These are phyloP conservation scores for Geranium brycei DNA, from an alignment of 345 rosid genomes.

Conservation along the genomic window DNA sequence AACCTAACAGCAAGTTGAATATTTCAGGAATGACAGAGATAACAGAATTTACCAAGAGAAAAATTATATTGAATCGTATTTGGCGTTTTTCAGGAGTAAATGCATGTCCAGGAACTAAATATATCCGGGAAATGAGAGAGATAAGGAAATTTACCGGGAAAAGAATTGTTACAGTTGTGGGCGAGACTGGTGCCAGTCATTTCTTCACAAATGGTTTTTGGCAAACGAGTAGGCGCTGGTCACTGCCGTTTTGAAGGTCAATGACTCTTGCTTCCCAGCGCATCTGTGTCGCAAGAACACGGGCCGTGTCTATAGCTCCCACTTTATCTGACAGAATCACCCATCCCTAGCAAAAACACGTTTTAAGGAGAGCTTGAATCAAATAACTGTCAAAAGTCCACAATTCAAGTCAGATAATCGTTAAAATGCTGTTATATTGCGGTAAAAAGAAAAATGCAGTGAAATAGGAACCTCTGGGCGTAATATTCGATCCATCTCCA, in stretches of 20 bases:
- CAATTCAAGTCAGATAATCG: too few relatives aligned
- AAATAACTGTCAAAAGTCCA: background rate
- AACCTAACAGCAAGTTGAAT: too few relatives aligned
- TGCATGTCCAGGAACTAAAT: too few relatives aligned
- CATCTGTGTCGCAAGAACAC: slow-evolving; percentile 56
- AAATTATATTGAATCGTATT: too few relatives aligned
- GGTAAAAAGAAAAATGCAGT: background rate
- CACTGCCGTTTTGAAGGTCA: slow-evolving; percentile 87
- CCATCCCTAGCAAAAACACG: slow-evolving; percentile 61
- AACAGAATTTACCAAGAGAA: too few relatives aligned
- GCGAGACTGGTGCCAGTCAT: slow-evolving; percentile 25
- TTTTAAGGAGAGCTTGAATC: background rate
- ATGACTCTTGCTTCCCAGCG: slow-evolving; percentile 98
- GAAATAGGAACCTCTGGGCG: slow-evolving; percentile 72
- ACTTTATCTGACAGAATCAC: slow-evolving; percentile 60
- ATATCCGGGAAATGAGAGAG: too few relatives aligned
- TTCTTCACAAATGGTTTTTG: slow-evolving; percentile 80
- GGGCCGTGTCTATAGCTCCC: slow-evolving; percentile 73
- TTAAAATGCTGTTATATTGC: too few relatives aligned
- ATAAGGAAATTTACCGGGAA: slow-evolving; percentile 27
- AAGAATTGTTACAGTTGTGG: slow-evolving; percentile 18
- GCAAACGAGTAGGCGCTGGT: slow-evolving; percentile 90
- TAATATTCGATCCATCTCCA: slow-evolving; percentile 92
- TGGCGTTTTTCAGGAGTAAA: too few relatives aligned
- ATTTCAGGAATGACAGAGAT: too few relatives aligned